Evolutionary conservation across 176 grass and related monocot species (phyloP), one percentile per base, ranked within the genome.

Genomic region (Saccharum spontaneum): DNA sequence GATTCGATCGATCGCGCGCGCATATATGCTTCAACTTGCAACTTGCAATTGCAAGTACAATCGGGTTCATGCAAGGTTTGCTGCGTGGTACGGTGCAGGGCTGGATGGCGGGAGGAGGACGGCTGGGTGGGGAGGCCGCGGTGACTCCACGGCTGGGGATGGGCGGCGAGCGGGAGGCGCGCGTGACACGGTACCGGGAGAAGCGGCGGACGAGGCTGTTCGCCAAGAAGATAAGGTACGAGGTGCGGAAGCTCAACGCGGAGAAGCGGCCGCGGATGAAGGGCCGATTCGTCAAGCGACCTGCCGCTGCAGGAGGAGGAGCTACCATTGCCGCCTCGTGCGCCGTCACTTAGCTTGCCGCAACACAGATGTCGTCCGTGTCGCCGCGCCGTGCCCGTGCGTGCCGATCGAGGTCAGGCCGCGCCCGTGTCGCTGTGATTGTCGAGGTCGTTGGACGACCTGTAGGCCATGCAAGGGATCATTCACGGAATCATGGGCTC

Each of bases 201-300:
- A 99, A 99, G 91, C 90, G 97, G 87, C 90, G 93, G 59, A 94
- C 93, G 76, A 72, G 97, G 88, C 88, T 99, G 82, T 99, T 96
- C 84, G 87, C 97, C 4, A 99, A 99, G 91, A 99, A 99, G 90
- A 99, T 99, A 49, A 88, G 97, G 72, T 99, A 99, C 84, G 93
- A 99, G 88, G 97, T 99, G 88, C 86, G 97, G 34, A 99, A 96
- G 83, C 92, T 99, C 36, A 99, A 99, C 78, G 97, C 97, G 2
- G 93, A 99, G 93, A 99, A 99, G 85, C 88, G 97, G 54, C 93
- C 97, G 4, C 82, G 97, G 70, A 99, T 99, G 90, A 99, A 99
- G 81, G 97, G 97, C 46, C 91, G 97, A 10, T 99, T 99, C 81
- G 93, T 96, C 48, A 99, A 99, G 88, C 89, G 93, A 41, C 23